phyloP scores from a whole-genome alignment of 2,329 filamentous ascomycete genomes.

The Colletotrichum orchidophilum region DNA sequence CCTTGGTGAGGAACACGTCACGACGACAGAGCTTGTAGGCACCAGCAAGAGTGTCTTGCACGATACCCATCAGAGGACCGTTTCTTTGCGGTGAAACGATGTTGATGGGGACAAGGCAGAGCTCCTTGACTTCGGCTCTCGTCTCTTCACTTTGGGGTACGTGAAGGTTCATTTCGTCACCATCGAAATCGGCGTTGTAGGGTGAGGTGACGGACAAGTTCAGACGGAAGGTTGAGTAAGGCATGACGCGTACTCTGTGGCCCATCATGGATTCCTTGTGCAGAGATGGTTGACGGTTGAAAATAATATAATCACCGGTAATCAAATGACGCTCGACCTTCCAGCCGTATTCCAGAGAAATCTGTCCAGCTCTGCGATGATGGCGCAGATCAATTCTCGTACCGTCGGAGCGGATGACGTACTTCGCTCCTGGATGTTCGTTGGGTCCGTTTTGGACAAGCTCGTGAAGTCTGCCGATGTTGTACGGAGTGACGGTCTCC shows the following conservation, averaged over 20 bases:
- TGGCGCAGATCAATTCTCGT: conserved; percentile 95
- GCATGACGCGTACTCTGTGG: conserved; percentile 97
- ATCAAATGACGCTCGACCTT: conserved; percentile 98
- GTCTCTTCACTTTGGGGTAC: conserved; percentile 98
- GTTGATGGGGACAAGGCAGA: conserved; percentile 98
- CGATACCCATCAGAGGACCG: conserved; percentile 98
- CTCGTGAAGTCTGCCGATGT: conserved; percentile 90
- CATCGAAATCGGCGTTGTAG: conserved; percentile 99
- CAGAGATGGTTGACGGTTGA: conserved; percentile 98
- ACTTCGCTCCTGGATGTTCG: conserved; percentile 94
- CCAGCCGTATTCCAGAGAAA: conserved; percentile 94
- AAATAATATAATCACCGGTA: conserved; percentile 97
- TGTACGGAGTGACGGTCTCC: conserved; percentile 97
- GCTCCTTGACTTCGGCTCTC: conserved; percentile 89
- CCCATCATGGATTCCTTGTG: conserved; percentile 99
- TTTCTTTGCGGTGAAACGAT: conserved; percentile 99
- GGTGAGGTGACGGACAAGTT: conserved; percentile 98
- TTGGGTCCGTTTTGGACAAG: conserved; percentile 94
- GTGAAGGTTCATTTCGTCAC: conserved; percentile 99
- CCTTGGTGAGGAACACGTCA: conserved; percentile 89
- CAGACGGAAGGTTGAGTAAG: conserved; percentile 97
- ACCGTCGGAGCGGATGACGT: conserved; percentile 93
- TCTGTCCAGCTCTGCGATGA: conserved; percentile 86
- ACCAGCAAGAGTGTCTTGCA: conserved; percentile 96
- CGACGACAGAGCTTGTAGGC: conserved; percentile 96